These are phyloP conservation scores for Rhynchosporium agropyri DNA, from an alignment of 2,329 filamentous ascomycete genomes.

Conservation along the genomic window DNA sequence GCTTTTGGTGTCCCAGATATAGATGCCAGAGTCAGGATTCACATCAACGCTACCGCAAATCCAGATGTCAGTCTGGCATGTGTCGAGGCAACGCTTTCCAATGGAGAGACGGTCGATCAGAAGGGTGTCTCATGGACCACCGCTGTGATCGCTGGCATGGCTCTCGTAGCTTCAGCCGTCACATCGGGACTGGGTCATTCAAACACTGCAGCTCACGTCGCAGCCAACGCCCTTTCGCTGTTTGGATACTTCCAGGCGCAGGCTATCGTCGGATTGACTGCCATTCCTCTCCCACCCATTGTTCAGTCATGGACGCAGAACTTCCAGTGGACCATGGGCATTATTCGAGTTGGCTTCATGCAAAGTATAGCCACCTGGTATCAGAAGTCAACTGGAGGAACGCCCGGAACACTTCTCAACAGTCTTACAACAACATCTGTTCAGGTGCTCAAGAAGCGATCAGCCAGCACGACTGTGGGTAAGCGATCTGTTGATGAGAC, in stretches of 20 bases:
- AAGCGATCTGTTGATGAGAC: constrained; percentile 51
- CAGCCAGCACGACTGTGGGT: constrained; percentile 49
- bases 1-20: constrained; percentile 90
- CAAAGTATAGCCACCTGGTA: constrained; percentile 94
- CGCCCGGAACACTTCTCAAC: constrained; percentile 76
- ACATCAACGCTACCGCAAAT: constrained; percentile 69
- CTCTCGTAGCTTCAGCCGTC: constrained; percentile 81
- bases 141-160: constrained; percentile 83
- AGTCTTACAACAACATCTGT: constrained; percentile 76
- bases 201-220: constrained; percentile 92
- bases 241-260: constrained; percentile 95
- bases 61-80: constrained; percentile 72
- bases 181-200: constrained; percentile 89
- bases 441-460: constrained; percentile 63
- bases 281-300: constrained; percentile 80
- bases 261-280: constrained; percentile 84
- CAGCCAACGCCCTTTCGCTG: constrained; percentile 89
- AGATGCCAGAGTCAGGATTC: constrained; percentile 81
- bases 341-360: constrained; percentile 85
- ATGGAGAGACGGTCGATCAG: constrained; percentile 89
- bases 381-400: constrained; percentile 88
- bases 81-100: constrained; percentile 84
- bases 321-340: constrained; percentile 98
- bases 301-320: constrained; percentile 95
- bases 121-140: constrained; percentile 87